Percentiles rank a stretch among this genome's conserved stretches.
phyloP scores from a whole-genome alignment of 1,284 basidiomycete genomes.

The Fomitiporia mediterranea region DNA sequence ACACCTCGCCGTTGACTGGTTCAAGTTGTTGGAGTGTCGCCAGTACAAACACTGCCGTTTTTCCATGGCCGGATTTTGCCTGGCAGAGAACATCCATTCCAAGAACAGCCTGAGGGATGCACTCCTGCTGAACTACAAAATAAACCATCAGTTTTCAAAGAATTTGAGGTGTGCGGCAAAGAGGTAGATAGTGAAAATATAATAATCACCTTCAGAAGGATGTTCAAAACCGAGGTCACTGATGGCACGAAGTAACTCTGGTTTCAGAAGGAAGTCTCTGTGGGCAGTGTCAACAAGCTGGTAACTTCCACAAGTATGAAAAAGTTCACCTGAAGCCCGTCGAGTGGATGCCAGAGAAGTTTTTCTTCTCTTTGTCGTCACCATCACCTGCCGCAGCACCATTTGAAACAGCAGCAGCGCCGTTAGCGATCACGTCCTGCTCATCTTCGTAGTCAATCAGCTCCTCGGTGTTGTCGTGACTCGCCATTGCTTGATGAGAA shows the following conservation, averaged over 20 bases:
- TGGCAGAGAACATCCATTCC: conserved; percentile 99
- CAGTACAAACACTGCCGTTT: conserved; percentile 98
- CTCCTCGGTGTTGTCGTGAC: conserved; percentile 70
- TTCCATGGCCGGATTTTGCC: conserved; percentile 99
- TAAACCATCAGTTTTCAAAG: conserved; percentile 4
- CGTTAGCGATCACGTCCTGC: conserved; percentile 75
- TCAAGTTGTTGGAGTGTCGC: conserved; percentile 98
- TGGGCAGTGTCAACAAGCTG: conserved; percentile 24
- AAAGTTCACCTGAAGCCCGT: conserved; percentile 79
- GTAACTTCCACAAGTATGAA: background rate
- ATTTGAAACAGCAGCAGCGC: conserved; percentile 44
- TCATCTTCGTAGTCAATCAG: conserved; percentile 95
- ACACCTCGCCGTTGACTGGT: conserved; percentile 97
- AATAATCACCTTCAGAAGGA: conserved; percentile 88
- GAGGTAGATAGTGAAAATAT: background rate
- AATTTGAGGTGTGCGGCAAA: background rate
- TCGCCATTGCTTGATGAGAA: conserved; percentile 9
- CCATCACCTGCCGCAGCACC: conserved; percentile 50
- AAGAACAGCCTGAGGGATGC: conserved; percentile 98
- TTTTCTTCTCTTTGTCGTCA: conserved; percentile 90
- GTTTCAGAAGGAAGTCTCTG: conserved; percentile 96
- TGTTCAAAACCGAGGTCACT: conserved; percentile 99
- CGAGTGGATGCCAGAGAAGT: conserved; percentile 96
- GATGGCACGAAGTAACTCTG: conserved; percentile 95
- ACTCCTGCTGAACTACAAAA: conserved; percentile 94